These are phyloP conservation scores for Erysimum cheiranthoides DNA, from an alignment of 345 rosid genomes.

Conservation along the genomic window DNA sequence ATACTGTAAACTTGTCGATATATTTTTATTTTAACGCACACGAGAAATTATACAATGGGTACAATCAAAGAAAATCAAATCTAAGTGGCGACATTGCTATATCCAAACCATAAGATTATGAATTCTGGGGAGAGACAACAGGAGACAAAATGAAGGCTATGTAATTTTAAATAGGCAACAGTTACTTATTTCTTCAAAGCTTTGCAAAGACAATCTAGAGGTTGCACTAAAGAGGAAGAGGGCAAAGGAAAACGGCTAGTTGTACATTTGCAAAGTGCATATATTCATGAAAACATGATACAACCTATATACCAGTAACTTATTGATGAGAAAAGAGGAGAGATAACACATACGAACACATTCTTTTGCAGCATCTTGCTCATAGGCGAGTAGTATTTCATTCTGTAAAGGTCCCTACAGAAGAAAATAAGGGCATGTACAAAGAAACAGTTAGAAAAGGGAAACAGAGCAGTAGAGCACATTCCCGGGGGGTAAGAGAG, in stretches of 20 bases:
- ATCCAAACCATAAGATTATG: slow-evolving; percentile 9
- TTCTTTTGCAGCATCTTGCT: slow-evolving; percentile 56
- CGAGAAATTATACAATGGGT: neutral
- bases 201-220: slow-evolving; percentile 25
- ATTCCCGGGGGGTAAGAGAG: neutral
- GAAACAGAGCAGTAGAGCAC: neutral
- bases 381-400: slow-evolving; percentile 62
- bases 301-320: slow-evolving; percentile 17
- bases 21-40: slow-evolving; percentile 7
- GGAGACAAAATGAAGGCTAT: neutral
- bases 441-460: slow-evolving; percentile 7
- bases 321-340: slow-evolving; percentile 21
- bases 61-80: slow-evolving; percentile 15
- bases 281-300: slow-evolving; percentile 25
- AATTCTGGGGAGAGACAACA: neutral
- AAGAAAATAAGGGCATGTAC: slow-evolving; percentile 22
- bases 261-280: slow-evolving; percentile 10
- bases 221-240: slow-evolving; percentile 7
- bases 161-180: slow-evolving; percentile 2
- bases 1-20: neutral
- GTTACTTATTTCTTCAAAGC: slow-evolving; percentile 15
- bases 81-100: neutral
- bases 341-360: slow-evolving; percentile 59
- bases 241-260: slow-evolving; percentile 4
- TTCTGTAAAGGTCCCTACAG: slow-evolving; percentile 48